Conservation (phyloP, 345 rosid genomes). For the Eucalyptus decipiens region DNA sequence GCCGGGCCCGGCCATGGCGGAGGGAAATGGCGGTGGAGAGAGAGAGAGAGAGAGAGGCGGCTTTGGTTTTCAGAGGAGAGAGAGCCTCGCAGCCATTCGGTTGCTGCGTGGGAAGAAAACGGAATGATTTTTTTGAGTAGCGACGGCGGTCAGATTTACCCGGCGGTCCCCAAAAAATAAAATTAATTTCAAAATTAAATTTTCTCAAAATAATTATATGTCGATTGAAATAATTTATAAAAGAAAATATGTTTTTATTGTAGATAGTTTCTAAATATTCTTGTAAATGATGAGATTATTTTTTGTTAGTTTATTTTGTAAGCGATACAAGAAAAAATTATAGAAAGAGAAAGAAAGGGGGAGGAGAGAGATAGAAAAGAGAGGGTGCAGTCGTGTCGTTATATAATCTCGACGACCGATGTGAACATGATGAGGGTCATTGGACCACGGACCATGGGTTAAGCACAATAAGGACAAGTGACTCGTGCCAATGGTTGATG, state of each 20-base stretch:
- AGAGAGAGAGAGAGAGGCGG: not conserved
- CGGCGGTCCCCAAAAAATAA: not conserved
- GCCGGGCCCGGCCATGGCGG: not conserved
- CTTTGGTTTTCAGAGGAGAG: conserved; percentile 4
- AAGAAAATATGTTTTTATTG: not conserved
- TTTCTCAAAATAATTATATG: not conserved
- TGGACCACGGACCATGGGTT: not conserved
- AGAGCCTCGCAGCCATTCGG: not conserved
- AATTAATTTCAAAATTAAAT: not conserved
- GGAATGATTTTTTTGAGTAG: not conserved
- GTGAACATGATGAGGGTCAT: not conserved
- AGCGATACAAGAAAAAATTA: not conserved
- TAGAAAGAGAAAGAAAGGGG: accelerated
- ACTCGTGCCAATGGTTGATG: too few relatives aligned
- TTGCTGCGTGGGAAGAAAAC: not conserved
- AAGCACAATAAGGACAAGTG: not conserved
- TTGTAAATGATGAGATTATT: accelerated
- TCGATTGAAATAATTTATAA: not conserved
- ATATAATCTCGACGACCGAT: accelerated
- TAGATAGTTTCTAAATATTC: accelerated
- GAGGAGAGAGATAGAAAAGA: not conserved
- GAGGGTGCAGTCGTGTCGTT: not conserved
- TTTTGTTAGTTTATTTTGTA: not conserved
- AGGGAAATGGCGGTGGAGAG: conserved; percentile 16
- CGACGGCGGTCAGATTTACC: not conserved